Conservation (phyloP, 805 yeast genomes). For the Candida odintsovae region DNA sequence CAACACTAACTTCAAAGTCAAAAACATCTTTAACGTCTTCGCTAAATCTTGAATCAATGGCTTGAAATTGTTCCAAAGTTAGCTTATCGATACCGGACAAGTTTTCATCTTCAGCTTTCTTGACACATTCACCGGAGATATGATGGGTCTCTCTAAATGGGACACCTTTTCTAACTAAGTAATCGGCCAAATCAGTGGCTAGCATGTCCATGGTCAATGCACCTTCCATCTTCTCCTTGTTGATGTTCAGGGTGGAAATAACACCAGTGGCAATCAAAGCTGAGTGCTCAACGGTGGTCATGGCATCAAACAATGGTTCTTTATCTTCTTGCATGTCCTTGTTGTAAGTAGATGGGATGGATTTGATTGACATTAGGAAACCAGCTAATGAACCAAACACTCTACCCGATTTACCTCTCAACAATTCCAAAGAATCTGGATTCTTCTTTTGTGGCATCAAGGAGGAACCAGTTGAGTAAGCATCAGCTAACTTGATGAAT, state of each 20-base stretch:
- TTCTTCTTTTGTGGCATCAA: conserved; percentile 99
- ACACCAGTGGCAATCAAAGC: conserved; percentile 95
- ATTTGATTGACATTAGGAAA: conserved; percentile 91
- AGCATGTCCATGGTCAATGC: conserved; percentile 98
- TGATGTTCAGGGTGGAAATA: conserved; percentile 74
- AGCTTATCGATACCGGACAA: conserved; percentile 84
- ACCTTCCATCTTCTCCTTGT: conserved; percentile 69
- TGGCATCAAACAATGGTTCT: conserved; percentile 93
- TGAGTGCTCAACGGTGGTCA: conserved; percentile 90
- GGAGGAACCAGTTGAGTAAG: conserved; percentile 97
- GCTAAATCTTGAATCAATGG: conserved; percentile 74
- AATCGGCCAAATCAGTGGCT: conserved; percentile 97
- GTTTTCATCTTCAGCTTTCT: conserved; percentile 73
- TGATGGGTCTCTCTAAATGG: conserved; percentile 99
- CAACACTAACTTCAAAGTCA: conserved; percentile 89
- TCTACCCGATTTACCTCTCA: conserved; percentile 96
- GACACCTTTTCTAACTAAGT: conserved; percentile 94
- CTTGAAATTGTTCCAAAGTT: conserved; percentile 67
- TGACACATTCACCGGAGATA: conserved; percentile 96
- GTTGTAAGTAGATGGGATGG: conserved; percentile 97
- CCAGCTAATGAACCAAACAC: conserved; percentile 94
- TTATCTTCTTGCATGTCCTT: conserved; percentile 99
- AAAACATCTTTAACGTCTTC: conserved; percentile 82
- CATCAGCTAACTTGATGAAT: conserved; percentile 88
- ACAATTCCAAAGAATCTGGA: conserved; percentile 91